Conservation (phyloP, 2,329 filamentous ascomycete species). For the Stenocarpella maydis region DNA sequence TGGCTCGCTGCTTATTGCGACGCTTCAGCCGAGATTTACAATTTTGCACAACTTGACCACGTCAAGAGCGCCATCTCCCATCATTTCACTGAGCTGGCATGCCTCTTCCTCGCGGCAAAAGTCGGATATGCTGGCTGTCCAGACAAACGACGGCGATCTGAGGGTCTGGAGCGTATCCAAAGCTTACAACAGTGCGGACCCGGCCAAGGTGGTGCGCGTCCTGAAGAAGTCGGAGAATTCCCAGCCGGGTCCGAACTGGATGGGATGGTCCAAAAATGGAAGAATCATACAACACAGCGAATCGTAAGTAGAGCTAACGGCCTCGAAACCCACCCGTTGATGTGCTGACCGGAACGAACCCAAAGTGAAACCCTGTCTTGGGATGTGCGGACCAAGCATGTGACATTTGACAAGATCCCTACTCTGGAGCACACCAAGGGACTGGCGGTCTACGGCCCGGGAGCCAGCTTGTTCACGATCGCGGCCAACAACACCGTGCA, state of each 20-base stretch:
- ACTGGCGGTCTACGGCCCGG: slow-evolving; percentile 87
- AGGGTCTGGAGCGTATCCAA: slow-evolving; percentile 98
- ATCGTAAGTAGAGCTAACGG: slow-evolving; percentile 67
- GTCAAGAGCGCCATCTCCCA: slow-evolving; percentile 82
- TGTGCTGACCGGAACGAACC: slow-evolving; percentile 35
- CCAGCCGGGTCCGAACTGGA: slow-evolving; percentile 85
- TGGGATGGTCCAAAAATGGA: slow-evolving; percentile 98
- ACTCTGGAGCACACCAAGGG: slow-evolving; percentile 83
- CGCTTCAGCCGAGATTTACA: slow-evolving; percentile 88
- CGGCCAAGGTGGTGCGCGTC: slow-evolving; percentile 88
- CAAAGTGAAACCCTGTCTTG: slow-evolving; percentile 87
- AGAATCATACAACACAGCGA: slow-evolving; percentile 93
- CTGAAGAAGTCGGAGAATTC: slow-evolving; percentile 81
- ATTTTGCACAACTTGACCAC: slow-evolving; percentile 93
- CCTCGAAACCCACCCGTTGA: slow-evolving; percentile 38
- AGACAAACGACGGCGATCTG: slow-evolving; percentile 90
- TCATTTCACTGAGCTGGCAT: slow-evolving; percentile 91
- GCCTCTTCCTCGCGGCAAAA: slow-evolving; percentile 95
- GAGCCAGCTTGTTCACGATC: slow-evolving; percentile 90
- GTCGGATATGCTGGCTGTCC: slow-evolving; percentile 95
- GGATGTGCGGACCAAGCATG: slow-evolving; percentile 98
- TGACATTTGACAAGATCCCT: slow-evolving; percentile 87
- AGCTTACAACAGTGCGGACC: slow-evolving; percentile 72
- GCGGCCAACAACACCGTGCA: slow-evolving; percentile 89
- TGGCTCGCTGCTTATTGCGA: slow-evolving; percentile 90